Base-by-base conservation (phyloP, 2,329 filamentous ascomycete genomes). In the Phaeomoniella chlamydospora region DNA sequence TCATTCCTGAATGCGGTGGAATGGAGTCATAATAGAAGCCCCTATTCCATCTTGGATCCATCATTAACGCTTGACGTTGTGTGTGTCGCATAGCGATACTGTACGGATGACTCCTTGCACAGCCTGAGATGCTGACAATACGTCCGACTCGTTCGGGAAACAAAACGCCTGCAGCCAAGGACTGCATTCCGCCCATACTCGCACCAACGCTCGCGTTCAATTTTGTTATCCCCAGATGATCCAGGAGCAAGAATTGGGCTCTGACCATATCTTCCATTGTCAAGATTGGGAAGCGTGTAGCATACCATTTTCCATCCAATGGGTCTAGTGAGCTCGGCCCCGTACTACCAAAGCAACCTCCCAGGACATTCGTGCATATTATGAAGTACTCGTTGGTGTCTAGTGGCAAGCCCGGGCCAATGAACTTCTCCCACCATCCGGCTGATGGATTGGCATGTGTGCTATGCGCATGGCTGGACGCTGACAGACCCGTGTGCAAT, bases 351-450 rank as follows among this genome's bases (percentile, higher is more conserved):
- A 90, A 96, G 59, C 90, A 98, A 4, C 90, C 86, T 35, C 90
- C 90, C 22, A 98, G 71, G 33, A 96, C 87, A 54, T 98, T 98
- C 6, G 90, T 96, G 62, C 90, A 98, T 41, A 98, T 84, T 41
- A 98, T 64, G 52, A 86, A 84, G 64, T 92, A 93, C 54, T 85
- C 88, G 57, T 88, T 64, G 1, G 90, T 98, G 56, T 98, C 85
- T 6, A 98, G 62, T 9, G 85, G 81, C 14, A 71, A 70, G 1
- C 82, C 85, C 0, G 87, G 81, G 0, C 90, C 90, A 50, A 98
- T 96, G 55, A 98, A 98, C 57, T 81, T 88, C 60, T 98, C 90
- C 90, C 90, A 98, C 90, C 90, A 98, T 3, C 90, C 90, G 0
- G 86, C 80, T 55, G 87, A 81, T 0, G 83, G 72, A 55, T 98